These are phyloP conservation scores for Durotheca rogersii DNA, from an alignment of 495 filamentous ascomycete species.

Conservation along the genomic window DNA sequence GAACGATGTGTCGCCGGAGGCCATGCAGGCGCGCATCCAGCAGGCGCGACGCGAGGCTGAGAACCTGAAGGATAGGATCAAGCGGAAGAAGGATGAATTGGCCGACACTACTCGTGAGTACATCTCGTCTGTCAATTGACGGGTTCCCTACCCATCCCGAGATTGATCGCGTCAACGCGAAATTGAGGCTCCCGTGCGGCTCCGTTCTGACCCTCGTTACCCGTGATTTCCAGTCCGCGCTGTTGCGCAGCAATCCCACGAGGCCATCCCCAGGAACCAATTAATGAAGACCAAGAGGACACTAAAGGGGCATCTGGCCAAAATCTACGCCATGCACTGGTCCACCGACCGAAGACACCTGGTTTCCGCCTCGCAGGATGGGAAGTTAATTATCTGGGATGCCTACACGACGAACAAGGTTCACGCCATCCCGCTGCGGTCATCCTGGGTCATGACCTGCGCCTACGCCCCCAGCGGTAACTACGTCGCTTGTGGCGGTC, in stretches of 20 bases:
- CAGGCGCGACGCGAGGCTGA: constrained; percentile 97
- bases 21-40: constrained; percentile 79
- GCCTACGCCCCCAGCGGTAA: constrained; percentile 98
- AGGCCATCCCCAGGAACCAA: constrained; percentile 82
- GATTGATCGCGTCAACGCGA: too few relatives aligned
- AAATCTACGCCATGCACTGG: constrained; percentile 99
- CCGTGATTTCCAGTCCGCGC: constrained; percentile 68
- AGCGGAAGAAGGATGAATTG: constrained; percentile 98
- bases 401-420: constrained; percentile 99
- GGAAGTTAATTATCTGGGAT: constrained; percentile 99
- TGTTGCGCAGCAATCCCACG: constrained; percentile 85
- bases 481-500: constrained; percentile 95
- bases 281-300: constrained; percentile 93
- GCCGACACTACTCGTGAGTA: constrained; percentile 94
- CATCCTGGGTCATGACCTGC: constrained; percentile 99
- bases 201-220: constrained; percentile 9
- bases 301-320: constrained; percentile 94
- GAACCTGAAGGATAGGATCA: constrained; percentile 97
- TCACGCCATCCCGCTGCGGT: constrained; percentile 96
- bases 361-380: constrained; percentile 97
- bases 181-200: constrained; percentile 16
- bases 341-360: constrained; percentile 97
- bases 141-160: too few relatives aligned
- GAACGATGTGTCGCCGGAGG: constrained; percentile 61
- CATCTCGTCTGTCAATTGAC: constrained; percentile 12